Evolutionary conservation across 148 eudicot species (phyloP), one percentile per base, ranked within the genome.

Genomic region (Amaranthus cruentus): DNA sequence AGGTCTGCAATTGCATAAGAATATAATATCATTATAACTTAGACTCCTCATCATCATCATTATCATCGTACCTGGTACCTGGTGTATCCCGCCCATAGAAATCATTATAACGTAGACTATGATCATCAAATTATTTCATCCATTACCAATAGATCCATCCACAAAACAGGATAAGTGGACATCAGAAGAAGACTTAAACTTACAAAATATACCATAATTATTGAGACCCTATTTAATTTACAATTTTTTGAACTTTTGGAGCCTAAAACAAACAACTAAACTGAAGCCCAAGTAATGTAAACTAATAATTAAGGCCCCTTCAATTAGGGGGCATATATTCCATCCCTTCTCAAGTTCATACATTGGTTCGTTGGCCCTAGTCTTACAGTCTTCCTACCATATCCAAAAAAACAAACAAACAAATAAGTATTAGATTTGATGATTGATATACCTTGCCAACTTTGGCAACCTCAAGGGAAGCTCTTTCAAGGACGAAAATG

Each of bases 391-490:
- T 38, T 10, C 48, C 42, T 10, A 10, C 10, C 14, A 47, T 9
- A 60, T 60, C 6, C n/a, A 18, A 28, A n/a, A 54, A 9, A 38
- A 55, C 56, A 68, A 54, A 44, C n/a, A 18, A 60, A 18, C 12
- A 66, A 44, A 70, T 28, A 53, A 70, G 12, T 4, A 73, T 18
- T 0, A 50, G 70, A 21, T 2, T 13, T 42, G 48, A 55, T 65
- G 51, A 21, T 18, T 8, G 9, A 77, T 76, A 70, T 64, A 91
- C 98, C 98, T 91, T 95, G 61, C 98, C 98, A 63, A 95, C 96
- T 85, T 94, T 95, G 58, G 90, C 98, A 64, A 95, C 91, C 79
- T 95, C 98, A 67, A 91, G 66, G 50, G 96, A 88, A 58, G 98
- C 97, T 78, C 79, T 91, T 78, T 91, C 96, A 66, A 95, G 91